Evolutionary conservation across 2,329 filamentous ascomycete species (phyloP).

Genomic region (Fusarium hainanense): DNA sequence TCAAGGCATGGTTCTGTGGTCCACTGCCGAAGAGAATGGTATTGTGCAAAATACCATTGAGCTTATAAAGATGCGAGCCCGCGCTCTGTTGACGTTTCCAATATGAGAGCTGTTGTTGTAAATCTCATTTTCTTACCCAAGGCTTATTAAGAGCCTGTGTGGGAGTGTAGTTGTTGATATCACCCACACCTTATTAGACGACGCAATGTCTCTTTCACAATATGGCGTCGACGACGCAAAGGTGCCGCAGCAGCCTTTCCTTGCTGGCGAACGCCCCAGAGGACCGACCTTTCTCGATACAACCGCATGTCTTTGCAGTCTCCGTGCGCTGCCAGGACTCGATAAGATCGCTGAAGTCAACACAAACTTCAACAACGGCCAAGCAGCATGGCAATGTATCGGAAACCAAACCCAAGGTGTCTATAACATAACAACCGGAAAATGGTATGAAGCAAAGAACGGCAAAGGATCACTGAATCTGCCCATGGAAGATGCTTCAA

Average conservation of each 20-base stretch:
- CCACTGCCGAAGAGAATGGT: not conserved
- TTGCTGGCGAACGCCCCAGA: constrained; percentile 45
- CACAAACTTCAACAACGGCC: constrained; percentile 6
- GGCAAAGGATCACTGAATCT: constrained; percentile 39
- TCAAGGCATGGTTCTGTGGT: not conserved
- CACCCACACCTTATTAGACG: not conserved
- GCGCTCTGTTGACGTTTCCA: not conserved
- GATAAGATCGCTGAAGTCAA: constrained; percentile 18
- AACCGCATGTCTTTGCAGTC: constrained; percentile 54
- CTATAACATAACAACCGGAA: constrained; percentile 52
- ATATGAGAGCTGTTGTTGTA: constrained; percentile 1
- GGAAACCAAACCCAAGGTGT: constrained; percentile 57
- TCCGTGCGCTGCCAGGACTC: constrained; percentile 41
- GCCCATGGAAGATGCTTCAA: constrained; percentile 52
- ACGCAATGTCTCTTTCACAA: constrained; percentile 31
- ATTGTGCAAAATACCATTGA: not conserved
- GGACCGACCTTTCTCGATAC: constrained; percentile 56
- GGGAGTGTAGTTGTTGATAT: not conserved
- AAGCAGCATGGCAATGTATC: constrained; percentile 57
- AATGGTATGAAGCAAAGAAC: constrained; percentile 55
- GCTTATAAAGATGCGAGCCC: constrained; percentile 28
- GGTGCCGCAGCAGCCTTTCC: constrained; percentile 54
- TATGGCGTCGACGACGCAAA: constrained; percentile 33
- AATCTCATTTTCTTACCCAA: not conserved
- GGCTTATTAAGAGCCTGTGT: not conserved